Evolutionary conservation across 371 early-diverging fungal genomes (phyloP).

Genomic region (Lichtheimia hyalospora): DNA sequence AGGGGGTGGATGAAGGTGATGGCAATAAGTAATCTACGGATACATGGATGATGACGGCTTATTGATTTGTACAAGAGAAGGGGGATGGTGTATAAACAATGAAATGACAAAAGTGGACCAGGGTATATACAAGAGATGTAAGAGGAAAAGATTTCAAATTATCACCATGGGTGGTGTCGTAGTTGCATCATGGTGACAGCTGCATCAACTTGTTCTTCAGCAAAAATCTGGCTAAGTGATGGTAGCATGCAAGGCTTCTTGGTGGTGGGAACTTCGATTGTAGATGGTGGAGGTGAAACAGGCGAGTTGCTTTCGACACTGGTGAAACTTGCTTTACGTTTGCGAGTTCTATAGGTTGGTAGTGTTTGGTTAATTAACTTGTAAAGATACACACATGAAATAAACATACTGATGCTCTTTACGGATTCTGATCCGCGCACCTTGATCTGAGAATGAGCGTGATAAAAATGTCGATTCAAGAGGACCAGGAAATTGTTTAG

Average conservation of each 20-base stretch:
- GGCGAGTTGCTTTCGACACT: slow-evolving; percentile 11
- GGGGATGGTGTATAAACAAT: neutral
- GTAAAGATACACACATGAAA: neutral
- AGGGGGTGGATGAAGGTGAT: too few relatives aligned
- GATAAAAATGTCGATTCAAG: slow-evolving; percentile 58
- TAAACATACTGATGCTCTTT: slow-evolving; percentile 39
- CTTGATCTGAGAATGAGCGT: slow-evolving; percentile 52
- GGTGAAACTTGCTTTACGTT: slow-evolving; percentile 3
- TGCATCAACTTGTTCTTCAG: slow-evolving; percentile 30
- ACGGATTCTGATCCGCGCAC: slow-evolving; percentile 51
- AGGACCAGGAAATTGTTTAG: slow-evolving; percentile 93
- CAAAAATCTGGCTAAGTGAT: slow-evolving; percentile 19
- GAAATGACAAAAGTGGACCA: too few relatives aligned
- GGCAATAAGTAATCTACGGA: too few relatives aligned
- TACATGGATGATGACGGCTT: too few relatives aligned
- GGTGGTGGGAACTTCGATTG: slow-evolving; percentile 1
- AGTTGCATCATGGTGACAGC: slow-evolving; percentile 43
- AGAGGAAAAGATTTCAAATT: neutral
- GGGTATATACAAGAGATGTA: neutral
- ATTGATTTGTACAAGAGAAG: too few relatives aligned
- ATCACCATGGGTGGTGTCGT: neutral
- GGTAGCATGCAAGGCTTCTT: slow-evolving; percentile 13
- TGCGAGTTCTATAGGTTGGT: neutral
- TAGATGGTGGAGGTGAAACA: slow-evolving; percentile 15
- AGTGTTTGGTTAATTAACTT: neutral